These are phyloP conservation scores for Jaminaea rosea DNA, from an alignment of 1,284 basidiomycete species.

Conservation along the genomic window DNA sequence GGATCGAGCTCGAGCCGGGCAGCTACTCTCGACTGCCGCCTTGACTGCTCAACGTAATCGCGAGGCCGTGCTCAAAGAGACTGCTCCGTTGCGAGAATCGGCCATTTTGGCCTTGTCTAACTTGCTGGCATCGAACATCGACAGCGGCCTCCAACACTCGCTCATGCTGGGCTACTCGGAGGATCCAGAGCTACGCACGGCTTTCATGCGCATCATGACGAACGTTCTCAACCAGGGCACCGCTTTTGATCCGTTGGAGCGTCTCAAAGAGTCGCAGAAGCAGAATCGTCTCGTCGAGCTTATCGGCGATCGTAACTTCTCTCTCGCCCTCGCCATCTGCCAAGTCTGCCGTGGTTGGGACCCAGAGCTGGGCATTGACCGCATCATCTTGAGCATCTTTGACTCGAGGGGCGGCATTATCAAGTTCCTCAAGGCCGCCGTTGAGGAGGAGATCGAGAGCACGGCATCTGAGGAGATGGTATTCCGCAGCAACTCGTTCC, in stretches of 20 bases:
- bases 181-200: conserved; percentile 64
- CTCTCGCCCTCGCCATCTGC: conserved; percentile 35
- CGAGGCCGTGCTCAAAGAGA: neutral
- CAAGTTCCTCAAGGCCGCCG: conserved; percentile 29
- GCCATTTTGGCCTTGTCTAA: conserved; percentile 60
- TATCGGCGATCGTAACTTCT: conserved; percentile 27
- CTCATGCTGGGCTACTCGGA: conserved; percentile 68
- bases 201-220: conserved; percentile 80
- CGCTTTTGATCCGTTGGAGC: conserved; percentile 45
- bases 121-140: conserved; percentile 72
- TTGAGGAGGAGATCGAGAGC: conserved; percentile 35
- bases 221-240: conserved; percentile 66
- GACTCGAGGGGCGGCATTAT: conserved; percentile 38
- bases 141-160: conserved; percentile 80
- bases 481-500: conserved; percentile 41
- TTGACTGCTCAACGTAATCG: conserved; percentile 10
- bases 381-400: conserved; percentile 34
- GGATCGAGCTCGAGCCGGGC: neutral
- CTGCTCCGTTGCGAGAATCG: conserved; percentile 23
- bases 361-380: conserved; percentile 22
- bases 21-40: conserved; percentile 2
- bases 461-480: conserved; percentile 40
- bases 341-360: conserved; percentile 30
- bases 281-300: conserved; percentile 31
- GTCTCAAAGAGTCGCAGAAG: conserved; percentile 21